Evolutionary conservation across 169 alveolate genomes (phyloP).

Genomic region (Plasmodium coatneyi): DNA sequence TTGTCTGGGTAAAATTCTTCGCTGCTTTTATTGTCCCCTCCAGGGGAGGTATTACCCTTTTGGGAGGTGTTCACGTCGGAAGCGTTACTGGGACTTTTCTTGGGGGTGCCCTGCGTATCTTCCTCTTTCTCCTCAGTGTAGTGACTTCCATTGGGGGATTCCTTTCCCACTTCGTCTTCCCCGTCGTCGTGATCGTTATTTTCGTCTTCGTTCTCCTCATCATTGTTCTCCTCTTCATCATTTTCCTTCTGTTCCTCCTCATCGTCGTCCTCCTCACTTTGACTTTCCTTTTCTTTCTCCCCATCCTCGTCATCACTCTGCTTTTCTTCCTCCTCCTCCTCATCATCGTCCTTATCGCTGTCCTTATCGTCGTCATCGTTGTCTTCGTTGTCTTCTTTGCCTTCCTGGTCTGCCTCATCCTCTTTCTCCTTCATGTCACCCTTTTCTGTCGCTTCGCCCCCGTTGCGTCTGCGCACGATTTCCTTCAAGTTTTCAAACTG

Average conservation of each 20-base stretch:
- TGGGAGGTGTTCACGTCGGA: neutral
- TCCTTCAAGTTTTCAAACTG: constrained; percentile 31
- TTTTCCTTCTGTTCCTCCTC: neutral
- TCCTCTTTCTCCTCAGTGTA: neutral
- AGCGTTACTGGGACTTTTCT: neutral
- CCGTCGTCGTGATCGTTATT: neutral
- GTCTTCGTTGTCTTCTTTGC: neutral
- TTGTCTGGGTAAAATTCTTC: neutral
- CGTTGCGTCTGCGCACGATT: constrained; percentile 6
- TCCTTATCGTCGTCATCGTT: neutral
- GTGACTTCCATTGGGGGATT: neutral
- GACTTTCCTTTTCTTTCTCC: neutral
- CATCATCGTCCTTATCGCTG: neutral
- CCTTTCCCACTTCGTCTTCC: neutral
- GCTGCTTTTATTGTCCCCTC: neutral
- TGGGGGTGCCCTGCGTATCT: neutral
- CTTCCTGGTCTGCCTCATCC: neutral
- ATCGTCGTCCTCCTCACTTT: neutral
- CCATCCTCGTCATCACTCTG: neutral
- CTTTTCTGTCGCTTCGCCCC: neutral
- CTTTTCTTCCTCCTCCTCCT: neutral
- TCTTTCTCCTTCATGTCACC: neutral
- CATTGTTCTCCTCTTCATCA: neutral
- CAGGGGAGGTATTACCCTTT: neutral
- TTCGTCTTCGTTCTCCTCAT: neutral